Conservation (phyloP, 176 grass and related monocot species). For the Areca catechu region DNA sequence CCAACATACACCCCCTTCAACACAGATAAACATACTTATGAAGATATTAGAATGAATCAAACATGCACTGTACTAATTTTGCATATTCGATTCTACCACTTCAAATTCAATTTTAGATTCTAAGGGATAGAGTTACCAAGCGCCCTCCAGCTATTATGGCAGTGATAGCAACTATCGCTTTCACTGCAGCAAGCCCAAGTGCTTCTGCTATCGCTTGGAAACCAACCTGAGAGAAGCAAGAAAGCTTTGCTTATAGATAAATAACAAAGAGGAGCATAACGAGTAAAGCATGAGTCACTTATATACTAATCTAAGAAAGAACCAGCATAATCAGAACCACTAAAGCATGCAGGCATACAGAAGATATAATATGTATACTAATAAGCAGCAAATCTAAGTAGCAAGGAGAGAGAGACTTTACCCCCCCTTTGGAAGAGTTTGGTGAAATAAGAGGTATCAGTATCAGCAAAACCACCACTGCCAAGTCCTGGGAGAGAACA, state of each 20-base stretch:
- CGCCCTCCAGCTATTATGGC: constrained; percentile 95
- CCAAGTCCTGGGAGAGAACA: constrained; percentile 62
- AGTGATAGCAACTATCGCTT: constrained; percentile 92
- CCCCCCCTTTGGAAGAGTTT: constrained; percentile 99
- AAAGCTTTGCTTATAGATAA: not conserved
- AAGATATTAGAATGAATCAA: no score
- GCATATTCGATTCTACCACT: no score
- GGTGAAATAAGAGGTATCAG: constrained; percentile 95
- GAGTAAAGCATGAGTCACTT: no score
- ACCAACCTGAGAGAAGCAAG: constrained; percentile 47
- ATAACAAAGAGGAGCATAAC: no score
- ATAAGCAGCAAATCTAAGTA: not conserved
- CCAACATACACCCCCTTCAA: no score
- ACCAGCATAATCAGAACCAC: no score
- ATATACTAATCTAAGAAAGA: no score
- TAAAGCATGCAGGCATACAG: no score
- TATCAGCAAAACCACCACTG: constrained; percentile 95
- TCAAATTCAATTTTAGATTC: no score
- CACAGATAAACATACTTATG: no score
- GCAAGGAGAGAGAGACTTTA: constrained; percentile 37
- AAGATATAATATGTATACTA: no score
- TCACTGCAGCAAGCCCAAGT: constrained; percentile 91
- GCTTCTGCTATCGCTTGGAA: constrained; percentile 99
- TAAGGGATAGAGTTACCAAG: constrained; percentile 43
- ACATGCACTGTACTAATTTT: no score